A percentile compares a stretch with the other conserved stretches of the same genome.
These are phyloP conservation scores for Coniochaeta sp. DNA, from an alignment of 2,329 filamentous ascomycete species.

Conservation along the genomic window DNA sequence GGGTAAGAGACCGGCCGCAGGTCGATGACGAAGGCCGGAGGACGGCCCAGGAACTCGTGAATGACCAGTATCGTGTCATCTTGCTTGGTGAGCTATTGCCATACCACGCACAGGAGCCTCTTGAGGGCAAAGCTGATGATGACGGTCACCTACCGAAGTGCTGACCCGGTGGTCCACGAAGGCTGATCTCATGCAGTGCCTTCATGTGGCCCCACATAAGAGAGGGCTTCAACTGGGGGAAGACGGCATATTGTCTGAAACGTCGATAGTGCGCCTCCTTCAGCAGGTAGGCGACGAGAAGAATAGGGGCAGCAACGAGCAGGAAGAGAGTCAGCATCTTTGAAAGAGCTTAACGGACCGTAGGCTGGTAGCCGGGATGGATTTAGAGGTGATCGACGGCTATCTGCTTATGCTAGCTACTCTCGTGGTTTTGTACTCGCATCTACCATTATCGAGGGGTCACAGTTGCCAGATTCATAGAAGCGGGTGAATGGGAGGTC, in stretches of 20 bases:
- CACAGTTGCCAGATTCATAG: no score
- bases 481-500: no score
- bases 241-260: conserved; percentile 13
- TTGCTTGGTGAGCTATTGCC: conserved; percentile 1
- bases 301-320: background rate
- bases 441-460: no score
- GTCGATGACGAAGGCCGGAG: conserved; percentile 25
- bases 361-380: background rate
- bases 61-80: conserved; percentile 19
- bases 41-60: conserved; percentile 19
- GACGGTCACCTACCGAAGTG: conserved; percentile 10
- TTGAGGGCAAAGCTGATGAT: background rate
- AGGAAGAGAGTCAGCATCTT: background rate
- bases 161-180: background rate
- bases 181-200: conserved; percentile 8
- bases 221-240: conserved; percentile 15
- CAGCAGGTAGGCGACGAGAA: conserved; percentile 8
- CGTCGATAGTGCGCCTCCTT: conserved; percentile 9
- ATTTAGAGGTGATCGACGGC: background rate
- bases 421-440: background rate
- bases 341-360: background rate
- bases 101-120: background rate
- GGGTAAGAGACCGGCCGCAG: conserved; percentile 23
- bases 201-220: conserved; percentile 16
- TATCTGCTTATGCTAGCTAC: background rate